Base-by-base conservation (phyloP, 345 rosid genomes). In the Eucalyptus cloeziana region DNA sequence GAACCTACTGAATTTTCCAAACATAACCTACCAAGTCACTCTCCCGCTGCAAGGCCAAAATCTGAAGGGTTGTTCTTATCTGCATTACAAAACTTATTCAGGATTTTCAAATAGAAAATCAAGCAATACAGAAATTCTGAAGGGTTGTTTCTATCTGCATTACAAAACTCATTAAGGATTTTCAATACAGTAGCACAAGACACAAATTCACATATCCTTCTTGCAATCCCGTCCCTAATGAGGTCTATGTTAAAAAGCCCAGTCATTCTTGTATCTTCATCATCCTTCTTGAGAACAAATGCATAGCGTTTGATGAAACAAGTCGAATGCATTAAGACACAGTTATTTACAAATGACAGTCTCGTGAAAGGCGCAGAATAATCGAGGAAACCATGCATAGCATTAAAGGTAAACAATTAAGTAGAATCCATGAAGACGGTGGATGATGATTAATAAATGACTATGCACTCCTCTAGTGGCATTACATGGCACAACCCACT, bases 1-100 rank as follows among this genome's bases (percentile, higher is more conserved):
- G 21, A 21, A 76, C 47, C 47, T 76, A 21, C 85, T 37, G 47
- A 40, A 12, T 37, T 76, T 76, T 76, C 16, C 16, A 21, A 76
- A 50, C 47, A 86, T 86, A 89, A 90, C 93, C 94, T 95, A 98
- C 99, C 89, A 92, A 93, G 91, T 90, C 92, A 91, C 98, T 95
- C 93, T 98, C 98, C 90, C 97, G 94, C 89, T 93, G 99, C 93
- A 97, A 92, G 90, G 98, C 94, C 93, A 98, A 93, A 91, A 94
- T 94, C 93, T 98, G 99, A 91, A 98, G 99, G 58, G 99, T 94
- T 54, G 99, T 97, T 92, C 94, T 91, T 92, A 98, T 93, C 99
- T 98, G 97, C 95, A 93, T 92, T 49, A 91, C 31, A 45, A 62
- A 49, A 83, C 47, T 76, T 49, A 67, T 49, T 50, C 31, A 79